These are phyloP conservation scores for Leccinum truebloodii DNA, from an alignment of 768 basidiomycete species.

Conservation along the genomic window DNA sequence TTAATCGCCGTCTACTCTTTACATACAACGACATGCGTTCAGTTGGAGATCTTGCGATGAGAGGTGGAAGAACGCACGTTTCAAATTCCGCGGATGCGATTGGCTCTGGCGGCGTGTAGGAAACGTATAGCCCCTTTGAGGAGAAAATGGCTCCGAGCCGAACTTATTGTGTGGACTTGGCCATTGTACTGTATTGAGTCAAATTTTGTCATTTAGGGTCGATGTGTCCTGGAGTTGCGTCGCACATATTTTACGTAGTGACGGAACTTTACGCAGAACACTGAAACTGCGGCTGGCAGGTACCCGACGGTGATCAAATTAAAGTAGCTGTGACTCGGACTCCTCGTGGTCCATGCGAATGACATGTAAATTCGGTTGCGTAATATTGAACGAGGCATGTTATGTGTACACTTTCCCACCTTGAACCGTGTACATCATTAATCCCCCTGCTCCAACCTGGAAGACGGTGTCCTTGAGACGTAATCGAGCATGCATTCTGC, in stretches of 20 bases:
- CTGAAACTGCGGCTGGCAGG: neutral
- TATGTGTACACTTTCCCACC: neutral
- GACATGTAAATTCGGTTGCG: neutral
- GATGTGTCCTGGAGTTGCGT: neutral
- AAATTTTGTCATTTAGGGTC: neutral
- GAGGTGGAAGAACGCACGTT: neutral
- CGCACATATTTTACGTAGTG: neutral
- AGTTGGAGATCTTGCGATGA: neutral
- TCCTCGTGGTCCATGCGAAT: neutral
- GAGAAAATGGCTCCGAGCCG: neutral
- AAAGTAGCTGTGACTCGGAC: neutral
- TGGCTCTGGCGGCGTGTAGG: neutral
- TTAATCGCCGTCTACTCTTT: conserved; percentile 16
- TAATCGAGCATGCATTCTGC: neutral
- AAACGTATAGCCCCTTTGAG: neutral
- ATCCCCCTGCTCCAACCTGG: neutral
- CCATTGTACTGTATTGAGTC: neutral
- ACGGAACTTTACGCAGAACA: neutral
- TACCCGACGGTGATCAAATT: neutral
- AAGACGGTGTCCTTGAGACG: neutral
- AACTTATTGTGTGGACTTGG: neutral
- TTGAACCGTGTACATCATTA: neutral
- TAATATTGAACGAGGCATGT: neutral
- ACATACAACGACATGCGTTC: conserved; percentile 2
- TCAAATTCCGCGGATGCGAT: neutral